Evolutionary conservation across 2,329 filamentous ascomycete genomes (phyloP), one percentile per base, ranked within the genome.

Genomic region (Chrysoporthe deuterocubensis): DNA sequence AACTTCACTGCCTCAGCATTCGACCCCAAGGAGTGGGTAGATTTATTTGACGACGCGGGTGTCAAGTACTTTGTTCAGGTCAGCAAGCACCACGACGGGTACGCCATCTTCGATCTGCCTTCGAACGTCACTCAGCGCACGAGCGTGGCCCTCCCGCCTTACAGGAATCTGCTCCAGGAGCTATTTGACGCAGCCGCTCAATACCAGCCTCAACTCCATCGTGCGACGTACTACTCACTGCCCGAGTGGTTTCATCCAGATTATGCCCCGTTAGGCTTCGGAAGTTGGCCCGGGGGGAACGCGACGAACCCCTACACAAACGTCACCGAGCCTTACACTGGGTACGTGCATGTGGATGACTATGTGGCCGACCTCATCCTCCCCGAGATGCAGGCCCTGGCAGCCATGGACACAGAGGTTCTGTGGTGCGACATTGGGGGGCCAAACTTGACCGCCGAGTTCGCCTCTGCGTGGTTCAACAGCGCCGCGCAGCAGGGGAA

Each of bases 391-490:
- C 73, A 79, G 21, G 79, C 77, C 1, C 74, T 83, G 1, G 80
- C 81, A 3, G 70, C 75, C 9, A 79, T 80, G 75, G 77, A 76
- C 54, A 81, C 79, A 0, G 81, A 83, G 52, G 80, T 84, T 21
- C 79, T 84, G 77, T 83, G 81, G 81, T 83, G 81, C 71, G 81
- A 83, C 68, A 80, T 80, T 60, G 81, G 81, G 13, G 81, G 78
- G 1, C 77, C 81, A 1, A 83, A 83, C 70, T 66, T 76, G 1
- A 82, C 81, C 0, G 75, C 78, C 3, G 74, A 78, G 40, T 83
- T 82, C 70, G 81, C 81, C 7, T 74, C 79, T 0, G 64, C 69
- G 4, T 84, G 78, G 76, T 83, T 79, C 74, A 83, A 84, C 69
- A 65, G 65, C n/a, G 77, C 76, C 5, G 77, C 76, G 0, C 26